These are phyloP conservation scores for Metarhizium sp. DNA, from an alignment of 2,329 filamentous ascomycete genomes.

Conservation along the genomic window DNA sequence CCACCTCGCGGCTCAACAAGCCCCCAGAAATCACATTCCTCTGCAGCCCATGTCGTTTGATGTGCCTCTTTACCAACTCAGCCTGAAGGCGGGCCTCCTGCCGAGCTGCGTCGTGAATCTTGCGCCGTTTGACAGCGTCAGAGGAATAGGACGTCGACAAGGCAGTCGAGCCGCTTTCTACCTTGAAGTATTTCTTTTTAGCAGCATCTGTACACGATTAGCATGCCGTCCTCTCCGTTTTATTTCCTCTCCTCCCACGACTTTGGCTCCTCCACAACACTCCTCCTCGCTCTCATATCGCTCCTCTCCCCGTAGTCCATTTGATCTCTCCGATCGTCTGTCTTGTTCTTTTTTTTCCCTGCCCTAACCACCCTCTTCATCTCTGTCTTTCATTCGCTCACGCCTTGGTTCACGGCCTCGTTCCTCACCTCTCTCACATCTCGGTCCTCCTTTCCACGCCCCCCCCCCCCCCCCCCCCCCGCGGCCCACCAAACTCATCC, in stretches of 20 bases:
- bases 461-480: no score
- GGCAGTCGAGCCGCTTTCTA: constrained; percentile 48
- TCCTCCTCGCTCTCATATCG: background rate
- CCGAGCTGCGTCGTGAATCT: constrained; percentile 29
- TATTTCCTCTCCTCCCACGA: no score
- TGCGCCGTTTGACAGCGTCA: constrained; percentile 48
- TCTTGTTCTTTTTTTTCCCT: no score
- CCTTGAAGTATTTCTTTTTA: constrained; percentile 60
- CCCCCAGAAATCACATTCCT: constrained; percentile 23
- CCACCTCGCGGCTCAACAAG: constrained; percentile 19
- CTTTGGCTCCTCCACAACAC: background rate
- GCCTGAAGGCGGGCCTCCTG: constrained; percentile 16
- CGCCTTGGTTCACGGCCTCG: background rate
- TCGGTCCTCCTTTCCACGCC: no score
- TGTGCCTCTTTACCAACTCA: constrained; percentile 24
- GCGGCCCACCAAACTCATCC: background rate
- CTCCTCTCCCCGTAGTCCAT: no score
- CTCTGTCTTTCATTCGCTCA: background rate
- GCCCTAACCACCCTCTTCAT: no score
- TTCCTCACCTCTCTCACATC: background rate
- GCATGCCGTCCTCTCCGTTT: background rate
- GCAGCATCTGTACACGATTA: constrained; percentile 31
- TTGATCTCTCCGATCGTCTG: no score
- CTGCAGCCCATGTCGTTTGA: constrained; percentile 26
- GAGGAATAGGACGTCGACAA: constrained; percentile 45